Evolutionary conservation across 768 basidiomycete genomes (phyloP), one percentile per base, ranked within the genome.

Genomic region (Scleroderma citrinum): DNA sequence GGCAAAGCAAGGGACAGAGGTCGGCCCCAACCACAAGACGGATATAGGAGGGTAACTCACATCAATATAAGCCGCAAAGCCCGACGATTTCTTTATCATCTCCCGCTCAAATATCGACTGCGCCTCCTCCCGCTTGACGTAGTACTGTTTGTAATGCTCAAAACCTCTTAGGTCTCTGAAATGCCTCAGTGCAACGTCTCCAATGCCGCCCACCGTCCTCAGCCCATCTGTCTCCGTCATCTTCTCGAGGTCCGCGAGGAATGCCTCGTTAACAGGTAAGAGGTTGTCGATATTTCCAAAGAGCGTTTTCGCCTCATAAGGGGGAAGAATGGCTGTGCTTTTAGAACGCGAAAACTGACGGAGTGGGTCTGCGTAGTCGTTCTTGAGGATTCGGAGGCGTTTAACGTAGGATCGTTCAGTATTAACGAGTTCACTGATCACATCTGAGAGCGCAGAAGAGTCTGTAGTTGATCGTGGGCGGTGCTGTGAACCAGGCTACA

Each of bases 221-320:
- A 70, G 61, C 43, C 81, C 83, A 56, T 77, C 77, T n/a, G 79
- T 78, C 5, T 72, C 71, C 31, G 82, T 54, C 82, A 92, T 86
- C 65, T 76, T 80, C 64, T 94, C 91, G 30, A 99, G 71, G 60
- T 94, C 90, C 1, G 69, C 64, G 32, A 97, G 70, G 63, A 98
- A 94, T 0, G 83, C 81, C 59, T 91, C 87, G 59, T 97, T 92
- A n/a, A 91, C 87, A 1, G 84, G 84, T 3, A 97, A 67, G 19
- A 99, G 76, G 45, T 80, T 83, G 65, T 97, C 94, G 44, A 97
- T 78, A 68, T 99, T 98, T 47, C 90, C 91, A 57, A 99, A 98
- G 20, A 99, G 76, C 1, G 82, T 89, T 55, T 89, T 93, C 30
- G 94, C 94, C 64, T 97, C 89, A 64, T 95, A 97, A 19, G 81